Evolutionary conservation across 176 grass and related monocot species (phyloP), one percentile per base, ranked within the genome.

Genomic region (Chloris gayana): DNA sequence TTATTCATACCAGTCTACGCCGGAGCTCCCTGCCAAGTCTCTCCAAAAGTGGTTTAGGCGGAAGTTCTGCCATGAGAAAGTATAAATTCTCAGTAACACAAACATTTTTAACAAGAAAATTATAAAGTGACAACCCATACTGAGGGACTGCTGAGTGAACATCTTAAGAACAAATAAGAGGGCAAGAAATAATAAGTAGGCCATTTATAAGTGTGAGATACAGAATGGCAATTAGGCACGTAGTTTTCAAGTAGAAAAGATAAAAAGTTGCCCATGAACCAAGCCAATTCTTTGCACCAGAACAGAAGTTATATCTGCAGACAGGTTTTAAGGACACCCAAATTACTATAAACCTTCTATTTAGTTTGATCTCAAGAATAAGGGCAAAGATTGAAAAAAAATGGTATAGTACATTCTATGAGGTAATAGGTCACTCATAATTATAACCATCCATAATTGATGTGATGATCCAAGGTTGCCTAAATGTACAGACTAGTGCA

Each of bases 21-120:
- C 85, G 88, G 29, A 97, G 90, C 71, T 97, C 93, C 78, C n/a
- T 93, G 66, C 83, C 82, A 37, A 97, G 93, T 59, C 79, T 93
- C 88, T 97, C 93, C 26, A 97, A 81, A 75, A 97, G 83, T 76
- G 90, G 86, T 10, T 65, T 81, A 35, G 90, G 93, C 67, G 93
- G 90, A 85, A 93, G 83, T 78, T 91, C 93, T 97, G 67, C 53
- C 59, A 65, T 3, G 51, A 2, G 51, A 53, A 14, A 86, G 32
- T 44, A 79, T 72, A 74, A 69, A 61, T 75, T 72, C n/a, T 72
- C 49, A 78, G 59, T 72, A 46, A 73, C 26, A 85, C 29, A 31
- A 27, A 64, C 49, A 70, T 72, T 13, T 22, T 34, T 51, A 51
- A 77, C 54, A 77, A 24, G 34, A 80, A 73, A 80, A 85, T 26